Evolutionary conservation across 2,329 filamentous ascomycete species (phyloP), one percentile per base, ranked within the genome.

Genomic region (Beauveria bassiana): DNA sequence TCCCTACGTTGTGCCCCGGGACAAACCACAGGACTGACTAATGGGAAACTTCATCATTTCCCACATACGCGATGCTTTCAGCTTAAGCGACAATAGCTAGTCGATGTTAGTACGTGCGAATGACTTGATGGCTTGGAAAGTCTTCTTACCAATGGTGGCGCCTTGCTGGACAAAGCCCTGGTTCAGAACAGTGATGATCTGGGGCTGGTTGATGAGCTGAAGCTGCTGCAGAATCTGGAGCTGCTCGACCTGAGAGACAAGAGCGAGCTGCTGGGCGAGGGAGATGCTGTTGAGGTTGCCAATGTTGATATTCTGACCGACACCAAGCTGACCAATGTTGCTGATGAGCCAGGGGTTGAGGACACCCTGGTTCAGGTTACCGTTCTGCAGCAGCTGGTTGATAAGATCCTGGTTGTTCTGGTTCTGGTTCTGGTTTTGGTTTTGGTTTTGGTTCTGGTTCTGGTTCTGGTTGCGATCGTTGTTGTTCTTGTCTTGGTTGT

Each of bases 281-380:
- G 68, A 67, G 50, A 74, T 69, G 59, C 61, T 50, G 64, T 65
- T 63, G 54, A 73, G 58, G 62, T 62, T 53, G 65, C 68, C 66
- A 59, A 69, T 59, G 64, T 68, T 66, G 61, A 72, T 59, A 59
- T 69, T 61, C 22, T 64, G 60, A 34, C 66, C 64, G 43, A 73
- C 63, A 51, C 70, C 69, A 62, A 74, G 67, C 62, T 65, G 63
- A 61, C 64, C 65, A 60, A 73, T 66, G 24, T 72, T 66, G 45
- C 64, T 64, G 43, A 64, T 40, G 49, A 70, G 67, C 61, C 60
- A 62, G 57, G 64, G 47, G 42, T 63, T 55, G 24, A 71, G 63
- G 24, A 57, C 22, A 4, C 45, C 56, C 49, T 66, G 60, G 63
- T 62, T 55, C 52, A 65, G 58, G 42, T 61, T 63, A 59, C 63